Evolutionary conservation across 1,284 basidiomycete species (phyloP), one percentile per base, ranked within the genome.

Genomic region (Ceratobasidium sp.): DNA sequence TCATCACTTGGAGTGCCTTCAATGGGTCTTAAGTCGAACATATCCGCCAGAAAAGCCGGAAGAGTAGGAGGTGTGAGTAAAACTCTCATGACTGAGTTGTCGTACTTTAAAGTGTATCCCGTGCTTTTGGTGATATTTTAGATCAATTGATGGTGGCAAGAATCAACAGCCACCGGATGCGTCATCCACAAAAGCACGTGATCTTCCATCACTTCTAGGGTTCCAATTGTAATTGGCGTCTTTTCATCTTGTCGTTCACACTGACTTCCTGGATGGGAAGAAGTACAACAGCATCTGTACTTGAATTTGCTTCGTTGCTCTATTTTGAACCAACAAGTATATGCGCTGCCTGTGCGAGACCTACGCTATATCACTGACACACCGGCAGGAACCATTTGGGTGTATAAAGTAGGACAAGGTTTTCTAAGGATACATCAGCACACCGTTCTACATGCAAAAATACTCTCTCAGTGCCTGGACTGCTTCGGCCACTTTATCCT

Each of bases 1-100:
- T 59, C 46, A 26, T 74, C 70, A 12, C 42, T 52, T 17, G 70
- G 70, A 40, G 54, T 59, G 2, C 70, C 70, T n/a, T 26, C 44
- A 23, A 74, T 28, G 1, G 46, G 44, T 46, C 40, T 48, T 46
- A 74, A 40, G 13, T 74, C 70, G 26, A 46, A 62, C 17, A 20
- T 50, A 17, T 62, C 28, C 3, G 56, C 28, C 9, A 64, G 59
- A 64, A 48, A 74, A 0, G 23, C 1, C 15, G 70, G 56, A 52
- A 74, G 57, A 10, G 2, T 12, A 13, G 70, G 56, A 28, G 66
- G 66, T 15, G 33, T 40, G 6, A 54, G 52, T 20, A 20, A 6
- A 5, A 65, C 20, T 40, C 10, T 52, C 48, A 56, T 68, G 10
- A 20, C 9, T 61, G 5, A 20, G 33, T 33, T 4, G 33, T 33